phyloP scores from a whole-genome alignment of 306 rosid genomes.

The Trichosanthes truncata region DNA sequence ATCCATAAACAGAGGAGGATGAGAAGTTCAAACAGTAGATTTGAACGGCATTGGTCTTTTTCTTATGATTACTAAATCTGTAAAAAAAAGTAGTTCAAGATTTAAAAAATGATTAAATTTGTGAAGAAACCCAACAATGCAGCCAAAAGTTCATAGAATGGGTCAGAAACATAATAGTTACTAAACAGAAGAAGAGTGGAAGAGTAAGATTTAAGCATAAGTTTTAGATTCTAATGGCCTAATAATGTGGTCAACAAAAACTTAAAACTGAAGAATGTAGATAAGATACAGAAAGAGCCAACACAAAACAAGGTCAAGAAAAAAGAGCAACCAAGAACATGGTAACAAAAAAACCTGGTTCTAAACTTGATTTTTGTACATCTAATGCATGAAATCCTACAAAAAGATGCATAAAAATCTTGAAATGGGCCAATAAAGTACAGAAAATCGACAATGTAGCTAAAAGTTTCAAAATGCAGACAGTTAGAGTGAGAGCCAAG shows the following conservation, averaged over 20 bases:
- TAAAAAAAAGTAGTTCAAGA: not conserved
- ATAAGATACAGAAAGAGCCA: not conserved
- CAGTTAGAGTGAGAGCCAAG: not conserved
- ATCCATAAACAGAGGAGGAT: not conserved
- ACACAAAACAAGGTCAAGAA: not conserved
- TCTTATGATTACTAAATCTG: not conserved
- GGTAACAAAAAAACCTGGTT: not conserved
- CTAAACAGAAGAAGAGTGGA: not conserved
- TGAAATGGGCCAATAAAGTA: not conserved
- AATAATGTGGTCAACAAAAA: not conserved
- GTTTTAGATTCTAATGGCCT: not conserved
- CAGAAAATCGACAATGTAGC: not conserved
- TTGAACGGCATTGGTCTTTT: not conserved
- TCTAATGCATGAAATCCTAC: not conserved
- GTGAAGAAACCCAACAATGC: not conserved
- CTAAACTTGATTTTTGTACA: not conserved
- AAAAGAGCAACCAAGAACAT: not conserved
- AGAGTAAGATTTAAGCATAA: conserved; percentile 1
- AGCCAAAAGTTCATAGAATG: not conserved
- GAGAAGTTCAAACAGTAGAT: not conserved
- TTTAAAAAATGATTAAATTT: not conserved
- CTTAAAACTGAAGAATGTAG: conserved; percentile 6
- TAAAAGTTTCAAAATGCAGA: conserved; percentile 2
- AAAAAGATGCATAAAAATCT: not conserved
- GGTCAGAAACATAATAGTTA: not conserved